Base-by-base conservation (phyloP, 306 rosid genomes). In the Fragaria ananassa region DNA sequence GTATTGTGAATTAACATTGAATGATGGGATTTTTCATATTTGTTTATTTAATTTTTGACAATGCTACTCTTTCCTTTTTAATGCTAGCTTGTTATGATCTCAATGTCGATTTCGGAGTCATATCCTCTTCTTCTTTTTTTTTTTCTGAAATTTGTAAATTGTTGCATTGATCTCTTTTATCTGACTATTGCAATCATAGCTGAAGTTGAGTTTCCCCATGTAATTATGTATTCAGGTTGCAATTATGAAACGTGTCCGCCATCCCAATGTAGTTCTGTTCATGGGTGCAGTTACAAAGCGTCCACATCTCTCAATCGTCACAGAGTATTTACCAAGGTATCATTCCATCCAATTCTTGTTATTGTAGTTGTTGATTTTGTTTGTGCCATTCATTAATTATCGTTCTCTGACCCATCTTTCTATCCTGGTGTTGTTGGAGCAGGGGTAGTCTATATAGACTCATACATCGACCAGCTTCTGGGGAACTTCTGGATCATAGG, bases 271-370 rank as follows among this genome's bases (percentile, higher is more conserved):
- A 69, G 99, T 95, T 77, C 97, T 95, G 51, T 95, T 95, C 88
- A 95, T 95, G 99, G 99, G 97, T 37, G 97, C 97, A 27, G 99
- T 95, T 67, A 95, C 99, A 18, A 92, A 88, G 81, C 83, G 91
- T 49, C 97, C 99, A 15, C 86, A 92, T 86, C 86, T 95, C 63
- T 95, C 99, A 17, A 95, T 92, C 68, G 97, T 95, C 80, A 95
- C 97, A 34, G 99, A 95, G 79, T 95, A 92, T 80, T 82, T 95
- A 63, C 99, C 96, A 0, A 87, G 99, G 99, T 92, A 83, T 74
- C 62, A 31, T 58, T 69, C 37, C 27, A 63, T 69, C 37, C 27
- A 46, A 69, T 21, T 76, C 62, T 63, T 67, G 6, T 5, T 41
- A 21, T 50, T 35, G 42, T 45, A 0, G n/a, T 42, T 44, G 21